Conservation (phyloP, 495 filamentous ascomycete species). For the Chaetomium fimeti region DNA sequence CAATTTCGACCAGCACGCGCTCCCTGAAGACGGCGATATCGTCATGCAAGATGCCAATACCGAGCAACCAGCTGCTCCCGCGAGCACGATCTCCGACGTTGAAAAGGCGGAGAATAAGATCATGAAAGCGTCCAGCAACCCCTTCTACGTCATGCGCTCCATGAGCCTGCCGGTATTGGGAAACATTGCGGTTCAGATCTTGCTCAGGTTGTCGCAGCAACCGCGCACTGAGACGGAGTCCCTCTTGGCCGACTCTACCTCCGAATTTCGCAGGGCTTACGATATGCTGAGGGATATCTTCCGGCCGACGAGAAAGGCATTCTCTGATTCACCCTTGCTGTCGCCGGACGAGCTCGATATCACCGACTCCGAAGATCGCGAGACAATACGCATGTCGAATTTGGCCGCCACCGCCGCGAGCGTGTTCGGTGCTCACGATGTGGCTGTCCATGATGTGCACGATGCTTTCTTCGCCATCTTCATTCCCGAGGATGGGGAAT, state of each 20-base stretch:
- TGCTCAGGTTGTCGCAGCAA: slow-evolving; percentile 47
- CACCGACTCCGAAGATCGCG: slow-evolving; percentile 62
- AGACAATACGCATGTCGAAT: slow-evolving; percentile 81
- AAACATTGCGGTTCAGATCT: slow-evolving; percentile 47
- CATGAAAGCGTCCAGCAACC: slow-evolving; percentile 36
- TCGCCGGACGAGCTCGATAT: slow-evolving; percentile 73
- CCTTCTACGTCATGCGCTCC: slow-evolving; percentile 35
- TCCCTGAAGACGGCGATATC: neutral
- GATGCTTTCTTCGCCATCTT: slow-evolving; percentile 84
- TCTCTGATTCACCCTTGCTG: slow-evolving; percentile 67
- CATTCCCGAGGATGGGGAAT: slow-evolving; percentile 63
- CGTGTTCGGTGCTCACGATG: slow-evolving; percentile 79
- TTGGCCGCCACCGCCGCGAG: slow-evolving; percentile 81
- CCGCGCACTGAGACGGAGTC: slow-evolving; percentile 62
- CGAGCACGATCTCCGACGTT: slow-evolving; percentile 19
- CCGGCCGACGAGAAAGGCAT: slow-evolving; percentile 75
- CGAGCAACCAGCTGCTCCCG: neutral
- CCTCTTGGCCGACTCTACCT: slow-evolving; percentile 69
- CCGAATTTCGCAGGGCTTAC: slow-evolving; percentile 79
- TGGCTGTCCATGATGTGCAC: slow-evolving; percentile 78
- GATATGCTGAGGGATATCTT: slow-evolving; percentile 75
- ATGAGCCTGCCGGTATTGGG: slow-evolving; percentile 47
- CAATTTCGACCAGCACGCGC: slow-evolving; percentile 23
- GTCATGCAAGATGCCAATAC: slow-evolving; percentile 31
- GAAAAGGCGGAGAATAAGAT: slow-evolving; percentile 31